phyloP scores from a whole-genome alignment of 345 rosid genomes.

The Tarenaya hassleriana region DNA sequence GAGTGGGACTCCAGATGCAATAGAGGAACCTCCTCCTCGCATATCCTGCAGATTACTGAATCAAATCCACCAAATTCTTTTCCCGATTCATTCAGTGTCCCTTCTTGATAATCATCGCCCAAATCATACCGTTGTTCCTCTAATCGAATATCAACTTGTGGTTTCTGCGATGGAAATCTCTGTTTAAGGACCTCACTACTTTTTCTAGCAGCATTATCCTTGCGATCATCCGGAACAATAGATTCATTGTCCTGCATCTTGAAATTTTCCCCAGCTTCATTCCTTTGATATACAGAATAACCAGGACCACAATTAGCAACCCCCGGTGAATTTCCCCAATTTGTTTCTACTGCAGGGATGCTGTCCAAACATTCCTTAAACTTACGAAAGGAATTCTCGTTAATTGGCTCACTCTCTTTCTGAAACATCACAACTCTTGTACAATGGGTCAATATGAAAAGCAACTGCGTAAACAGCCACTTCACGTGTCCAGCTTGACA shows the following conservation, averaged over 20 bases:
- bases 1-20: slow-evolving; percentile 72
- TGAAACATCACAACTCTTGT: slow-evolving; percentile 70
- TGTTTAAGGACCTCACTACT: slow-evolving; percentile 28
- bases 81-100: slow-evolving; percentile 18
- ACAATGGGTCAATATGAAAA: slow-evolving; percentile 71
- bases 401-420: slow-evolving; percentile 62
- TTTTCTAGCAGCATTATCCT: slow-evolving; percentile 27
- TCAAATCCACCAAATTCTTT: slow-evolving; percentile 36
- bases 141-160: slow-evolving; percentile 25
- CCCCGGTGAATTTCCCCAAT: slow-evolving; percentile 41
- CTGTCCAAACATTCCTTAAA: slow-evolving; percentile 72
- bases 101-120: slow-evolving; percentile 27
- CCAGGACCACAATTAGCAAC: slow-evolving; percentile 35
- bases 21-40: slow-evolving; percentile 68
- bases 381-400: slow-evolving; percentile 52
- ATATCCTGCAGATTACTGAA: slow-evolving; percentile 66
- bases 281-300: slow-evolving; percentile 29
- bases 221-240: slow-evolving; percentile 31
- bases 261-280: slow-evolving; percentile 23
- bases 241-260: slow-evolving; percentile 25
- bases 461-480: slow-evolving; percentile 69
- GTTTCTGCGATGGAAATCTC: slow-evolving; percentile 27
- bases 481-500: slow-evolving; percentile 59
- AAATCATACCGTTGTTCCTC: slow-evolving; percentile 29
- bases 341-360: slow-evolving; percentile 62